Conservation (phyloP, 441 rosid species). For the Adansonia gregorii region DNA sequence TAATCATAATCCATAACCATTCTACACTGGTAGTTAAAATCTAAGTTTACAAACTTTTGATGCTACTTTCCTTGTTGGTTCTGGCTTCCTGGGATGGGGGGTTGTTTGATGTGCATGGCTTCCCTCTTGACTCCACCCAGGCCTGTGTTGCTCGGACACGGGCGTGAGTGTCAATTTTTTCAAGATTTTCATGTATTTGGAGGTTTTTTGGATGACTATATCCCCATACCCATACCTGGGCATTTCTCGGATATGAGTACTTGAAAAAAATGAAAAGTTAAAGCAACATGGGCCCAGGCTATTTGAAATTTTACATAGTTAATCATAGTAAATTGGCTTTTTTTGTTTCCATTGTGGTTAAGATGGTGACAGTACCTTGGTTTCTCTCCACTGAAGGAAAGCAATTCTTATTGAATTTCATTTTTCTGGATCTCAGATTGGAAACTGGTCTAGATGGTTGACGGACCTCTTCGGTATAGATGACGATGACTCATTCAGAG, state of each 20-base stretch:
- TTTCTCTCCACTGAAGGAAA: constrained; percentile 15
- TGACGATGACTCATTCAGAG: constrained; percentile 54
- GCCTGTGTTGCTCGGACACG: too few species aligned
- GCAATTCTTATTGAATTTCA: background rate
- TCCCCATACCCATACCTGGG: too few species aligned
- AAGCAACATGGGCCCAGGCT: background rate
- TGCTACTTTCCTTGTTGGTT: background rate
- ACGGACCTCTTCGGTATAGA: constrained; percentile 85
- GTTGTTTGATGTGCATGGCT: background rate
- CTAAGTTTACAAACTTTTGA: background rate
- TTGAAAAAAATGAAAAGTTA: too few species aligned
- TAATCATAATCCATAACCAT: constrained; percentile 1
- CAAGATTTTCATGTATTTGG: too few species aligned
- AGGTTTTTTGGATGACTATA: too few species aligned
- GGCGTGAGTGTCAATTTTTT: too few species aligned
- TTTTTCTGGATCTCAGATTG: constrained; percentile 57
- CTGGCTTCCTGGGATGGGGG: background rate
- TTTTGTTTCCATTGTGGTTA: background rate
- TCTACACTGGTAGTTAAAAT: background rate
- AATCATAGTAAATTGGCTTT: background rate
- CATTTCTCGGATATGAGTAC: too few species aligned
- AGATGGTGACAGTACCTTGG: background rate
- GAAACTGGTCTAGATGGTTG: constrained; percentile 98
- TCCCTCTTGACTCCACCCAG: background rate
- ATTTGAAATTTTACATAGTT: background rate